A percentile compares a stretch with the other conserved stretches of the same genome.
Evolutionary conservation across 2,329 filamentous ascomycete genomes (phyloP).

Genomic region (Verticillium nubilum): DNA sequence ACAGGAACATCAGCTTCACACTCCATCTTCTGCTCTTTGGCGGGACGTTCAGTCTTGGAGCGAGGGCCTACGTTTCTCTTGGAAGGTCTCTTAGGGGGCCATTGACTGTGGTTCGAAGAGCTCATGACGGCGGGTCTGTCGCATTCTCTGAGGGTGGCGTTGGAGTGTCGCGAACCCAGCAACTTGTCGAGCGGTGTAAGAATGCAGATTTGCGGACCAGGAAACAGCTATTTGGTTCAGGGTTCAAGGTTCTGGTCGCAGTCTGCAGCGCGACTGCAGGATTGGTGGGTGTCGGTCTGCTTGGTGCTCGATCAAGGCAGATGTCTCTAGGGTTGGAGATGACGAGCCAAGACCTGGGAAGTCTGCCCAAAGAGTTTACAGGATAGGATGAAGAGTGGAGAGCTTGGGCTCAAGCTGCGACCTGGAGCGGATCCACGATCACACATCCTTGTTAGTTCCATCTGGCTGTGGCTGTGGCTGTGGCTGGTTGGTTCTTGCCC

Average conservation of each 20-base stretch:
- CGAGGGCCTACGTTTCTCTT: conserved; percentile 36
- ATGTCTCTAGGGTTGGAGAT: neutral
- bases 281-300: neutral
- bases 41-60: neutral
- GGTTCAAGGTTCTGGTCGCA: neutral
- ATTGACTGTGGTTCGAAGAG: conserved; percentile 15
- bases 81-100: conserved; percentile 37
- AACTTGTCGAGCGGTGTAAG: neutral
- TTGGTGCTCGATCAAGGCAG: neutral
- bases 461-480: neutral
- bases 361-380: neutral
- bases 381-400: neutral
- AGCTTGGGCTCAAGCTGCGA: neutral
- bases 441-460: neutral
- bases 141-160: conserved; percentile 4
- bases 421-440: neutral
- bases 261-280: neutral
- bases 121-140: conserved; percentile 12
- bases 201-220: neutral
- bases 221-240: neutral
- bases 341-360: neutral
- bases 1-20: conserved; percentile 2
- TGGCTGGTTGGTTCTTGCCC: neutral
- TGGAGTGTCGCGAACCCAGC: neutral
- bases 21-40: neutral